Base-by-base conservation (phyloP, 2,329 filamentous ascomycete genomes). In the Apiospora kogelbergensis region DNA sequence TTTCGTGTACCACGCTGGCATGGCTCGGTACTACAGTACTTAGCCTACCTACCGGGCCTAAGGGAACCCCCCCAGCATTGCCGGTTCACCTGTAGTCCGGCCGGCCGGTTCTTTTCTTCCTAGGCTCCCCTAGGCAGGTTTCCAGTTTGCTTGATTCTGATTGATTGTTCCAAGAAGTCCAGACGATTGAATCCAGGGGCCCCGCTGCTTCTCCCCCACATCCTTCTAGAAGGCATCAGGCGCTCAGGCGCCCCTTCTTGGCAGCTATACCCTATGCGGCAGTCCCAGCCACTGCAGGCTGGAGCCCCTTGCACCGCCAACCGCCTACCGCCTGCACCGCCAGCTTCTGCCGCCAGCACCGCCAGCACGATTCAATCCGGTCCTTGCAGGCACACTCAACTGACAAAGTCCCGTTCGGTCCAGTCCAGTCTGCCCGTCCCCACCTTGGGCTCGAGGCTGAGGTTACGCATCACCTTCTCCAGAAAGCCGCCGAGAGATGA, bases 211-310 rank as follows among this genome's bases (percentile, higher is more conserved):
- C 20, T 33, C 22, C 68, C 72, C 72, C 72, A 64, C 67, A 66
- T 2, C 46, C 44, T 73, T 73, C 72, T 72, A 70, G 71, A 73
- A 73, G 41, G 1, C 70, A 72, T 73, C 72, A 68, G 73, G 13
- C 41, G 30, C 3, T 2, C 72, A 68, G 72, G 13, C 40, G 17
- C 3, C 2, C 26, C 11, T 42, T 33, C 17, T 60, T 60, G 53
- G 53, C 53, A 60, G 17, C 63, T 17, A 42, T 15, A 1, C 37
- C 63, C 63, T 24, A 65, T 42, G n/a, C 63, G 63, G 63, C 20
- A 65, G 63, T 42, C 22, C 37, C 63, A 65, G 37, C 63, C 63
- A 42, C 41, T 30, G 63, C 63, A 40, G 10, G 33, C 33, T 6
- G 33, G 5, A 37, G 13, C n/a, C 15, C 37, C 63, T n/a, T 41